Evolutionary conservation across 139 green algal species (phyloP).

Genomic region (Tetraselmis chui): DNA sequence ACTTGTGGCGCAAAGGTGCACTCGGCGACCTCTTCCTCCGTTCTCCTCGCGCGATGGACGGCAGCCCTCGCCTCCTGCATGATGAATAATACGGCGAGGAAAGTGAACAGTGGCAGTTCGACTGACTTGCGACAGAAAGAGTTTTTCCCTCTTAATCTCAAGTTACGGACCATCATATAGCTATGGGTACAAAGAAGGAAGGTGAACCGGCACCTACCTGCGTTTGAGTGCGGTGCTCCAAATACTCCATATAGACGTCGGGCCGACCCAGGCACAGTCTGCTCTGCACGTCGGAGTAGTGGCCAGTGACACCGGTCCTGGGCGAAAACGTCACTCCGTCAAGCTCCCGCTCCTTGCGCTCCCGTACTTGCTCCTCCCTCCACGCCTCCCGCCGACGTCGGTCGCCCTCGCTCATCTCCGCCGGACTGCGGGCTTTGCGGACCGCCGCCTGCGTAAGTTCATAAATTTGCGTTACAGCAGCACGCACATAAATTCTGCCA

Average conservation of each 20-base stretch:
- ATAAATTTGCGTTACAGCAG: too few relatives aligned
- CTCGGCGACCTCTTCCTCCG: background rate
- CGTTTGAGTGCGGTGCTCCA: background rate
- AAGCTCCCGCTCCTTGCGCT: background rate
- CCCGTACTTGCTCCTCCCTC: background rate
- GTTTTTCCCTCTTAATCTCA: too few relatives aligned
- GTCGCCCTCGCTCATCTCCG: background rate
- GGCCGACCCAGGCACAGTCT: background rate
- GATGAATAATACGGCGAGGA: too few relatives aligned
- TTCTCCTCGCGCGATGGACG: background rate
- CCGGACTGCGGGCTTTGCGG: background rate
- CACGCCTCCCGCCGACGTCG: background rate
- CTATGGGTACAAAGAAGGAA: too few relatives aligned
- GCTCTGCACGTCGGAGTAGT: background rate
- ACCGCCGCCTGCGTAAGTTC: background rate
- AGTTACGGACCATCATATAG: too few relatives aligned
- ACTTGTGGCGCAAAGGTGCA: background rate
- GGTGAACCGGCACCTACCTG: too few relatives aligned
- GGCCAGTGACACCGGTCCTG: background rate
- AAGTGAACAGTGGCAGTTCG: too few relatives aligned
- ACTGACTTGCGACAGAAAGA: too few relatives aligned
- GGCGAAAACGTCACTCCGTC: background rate
- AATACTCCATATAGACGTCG: background rate
- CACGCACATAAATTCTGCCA: too few relatives aligned
- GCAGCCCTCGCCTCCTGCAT: background rate